Base-by-base conservation (phyloP, 2,329 filamentous ascomycete species). In the Aureobasidium subglaciale region DNA sequence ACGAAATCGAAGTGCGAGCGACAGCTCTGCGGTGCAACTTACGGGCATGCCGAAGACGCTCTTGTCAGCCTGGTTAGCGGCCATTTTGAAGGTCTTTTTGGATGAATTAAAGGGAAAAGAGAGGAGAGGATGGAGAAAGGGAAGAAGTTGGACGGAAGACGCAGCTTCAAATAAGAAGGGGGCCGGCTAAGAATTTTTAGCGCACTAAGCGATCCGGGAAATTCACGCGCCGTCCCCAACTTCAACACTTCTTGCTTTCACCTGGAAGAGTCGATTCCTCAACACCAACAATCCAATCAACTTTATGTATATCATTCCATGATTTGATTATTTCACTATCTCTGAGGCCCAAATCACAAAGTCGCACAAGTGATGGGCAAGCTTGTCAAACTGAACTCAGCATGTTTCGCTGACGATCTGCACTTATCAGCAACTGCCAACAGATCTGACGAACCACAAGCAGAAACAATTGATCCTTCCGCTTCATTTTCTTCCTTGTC, bases 21-120 rank as follows among this genome's bases (percentile, higher is more conserved):
- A 48, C 18, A 27, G 35, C 22, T 18, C 4, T 15, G 25, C 27
- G n/a, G 25, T 56, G 55, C 22, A 58, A 56, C 63, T 63, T 69
- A 74, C 72, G 59, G 71, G 71, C 71, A 75, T 74, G 62, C 78
- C 80, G 69, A 81, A 68, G 65, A 80, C 69, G 68, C 74, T 72
- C 76, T 81, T 80, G 24, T 79, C 75, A 60, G 61, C 64, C 69
- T 80, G 77, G 63, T 65, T 67, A 65, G 75, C 74, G 60, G 65
- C 59, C 66, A 70, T 69, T 62, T 58, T 65, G 66, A 62, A 60
- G 60, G 61, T 32, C 34, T 58, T 76, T 68, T 64, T 56, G 56
- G 52, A 60, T 58, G 56, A 57, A 59, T 43, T 55, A 55, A 54
- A 59, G 32, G 52, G 55, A 64, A 62, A 61, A 63, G 67, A 72